Conservation (phyloP, 768 basidiomycete genomes). For the Solioccasus polychromus region DNA sequence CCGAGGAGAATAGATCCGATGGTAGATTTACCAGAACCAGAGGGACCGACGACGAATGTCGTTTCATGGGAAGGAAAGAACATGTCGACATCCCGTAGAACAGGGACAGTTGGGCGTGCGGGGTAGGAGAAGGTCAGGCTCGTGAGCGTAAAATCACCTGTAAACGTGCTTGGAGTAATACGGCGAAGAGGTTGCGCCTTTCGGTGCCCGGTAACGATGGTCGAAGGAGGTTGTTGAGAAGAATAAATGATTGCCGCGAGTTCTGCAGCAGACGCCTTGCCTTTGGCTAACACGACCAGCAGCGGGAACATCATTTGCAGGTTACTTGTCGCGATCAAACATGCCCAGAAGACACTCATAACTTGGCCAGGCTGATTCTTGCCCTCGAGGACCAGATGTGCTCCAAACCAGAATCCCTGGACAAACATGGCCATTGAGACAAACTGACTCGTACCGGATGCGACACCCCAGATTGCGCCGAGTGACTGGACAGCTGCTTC, state of each 20-base stretch:
- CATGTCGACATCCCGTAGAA: conserved; percentile 56
- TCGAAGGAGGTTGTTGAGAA: conserved; percentile 35
- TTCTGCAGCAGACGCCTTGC: conserved; percentile 49
- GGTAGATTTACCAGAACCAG: conserved; percentile 77
- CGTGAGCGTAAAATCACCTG: conserved; percentile 66
- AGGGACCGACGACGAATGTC: conserved; percentile 78
- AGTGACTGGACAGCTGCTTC: conserved; percentile 49
- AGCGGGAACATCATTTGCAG: conserved; percentile 86
- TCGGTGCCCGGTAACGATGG: conserved; percentile 18
- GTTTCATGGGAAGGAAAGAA: conserved; percentile 71
- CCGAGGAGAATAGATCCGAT: conserved; percentile 63
- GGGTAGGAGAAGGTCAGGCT: conserved; percentile 72
- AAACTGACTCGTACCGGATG: conserved; percentile 70
- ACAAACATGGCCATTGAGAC: conserved; percentile 92
- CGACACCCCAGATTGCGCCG: conserved; percentile 73
- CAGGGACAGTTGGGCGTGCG: conserved; percentile 59
- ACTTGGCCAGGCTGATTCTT: conserved; percentile 69
- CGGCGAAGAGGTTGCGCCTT: conserved; percentile 45
- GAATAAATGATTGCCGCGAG: conserved; percentile 19
- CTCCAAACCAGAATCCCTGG: conserved; percentile 95
- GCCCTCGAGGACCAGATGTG: conserved; percentile 80
- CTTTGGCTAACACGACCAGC: conserved; percentile 61
- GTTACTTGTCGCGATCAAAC: conserved; percentile 84
- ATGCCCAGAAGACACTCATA: conserved; percentile 99
- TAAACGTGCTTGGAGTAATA: conserved; percentile 61